phyloP scores from a whole-genome alignment of 805 yeast genomes.

The Saccharomyces kudriavzevii region DNA sequence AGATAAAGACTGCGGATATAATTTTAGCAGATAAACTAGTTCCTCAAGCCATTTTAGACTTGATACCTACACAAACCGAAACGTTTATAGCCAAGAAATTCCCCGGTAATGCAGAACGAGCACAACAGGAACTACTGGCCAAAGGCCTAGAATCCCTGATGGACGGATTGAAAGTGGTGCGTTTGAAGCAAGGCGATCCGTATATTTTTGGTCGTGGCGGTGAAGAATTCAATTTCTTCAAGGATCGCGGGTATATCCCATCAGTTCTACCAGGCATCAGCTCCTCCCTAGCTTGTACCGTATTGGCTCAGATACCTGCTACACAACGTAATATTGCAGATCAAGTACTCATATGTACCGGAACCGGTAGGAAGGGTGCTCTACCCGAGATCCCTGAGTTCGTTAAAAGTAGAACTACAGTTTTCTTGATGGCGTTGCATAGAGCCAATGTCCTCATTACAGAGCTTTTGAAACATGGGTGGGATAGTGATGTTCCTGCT shows the following conservation, averaged over 20 bases:
- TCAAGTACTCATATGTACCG: slow-evolving; percentile 88
- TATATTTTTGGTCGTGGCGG: slow-evolving; percentile 95
- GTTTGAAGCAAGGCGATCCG: slow-evolving; percentile 95
- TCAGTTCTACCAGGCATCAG: slow-evolving; percentile 80
- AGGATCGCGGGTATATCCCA: slow-evolving; percentile 60
- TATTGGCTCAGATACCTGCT: slow-evolving; percentile 74
- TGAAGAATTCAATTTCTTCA: slow-evolving; percentile 72
- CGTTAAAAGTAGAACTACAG: slow-evolving; percentile 65
- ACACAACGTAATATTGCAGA: slow-evolving; percentile 90
- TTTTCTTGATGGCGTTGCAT: slow-evolving; percentile 85
- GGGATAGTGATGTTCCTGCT: slow-evolving; percentile 70
- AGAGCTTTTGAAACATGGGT: slow-evolving; percentile 46
- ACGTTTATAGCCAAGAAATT: slow-evolving; percentile 85
- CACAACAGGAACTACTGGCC: slow-evolving; percentile 76
- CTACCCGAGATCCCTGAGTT: slow-evolving; percentile 72
- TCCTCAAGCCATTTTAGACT: slow-evolving; percentile 74
- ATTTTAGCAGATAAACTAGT: slow-evolving; percentile 87
- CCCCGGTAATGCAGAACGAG: slow-evolving; percentile 93
- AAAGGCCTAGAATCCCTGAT: slow-evolving; percentile 59
- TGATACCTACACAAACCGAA: slow-evolving; percentile 70
- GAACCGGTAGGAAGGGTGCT: slow-evolving; percentile 84
- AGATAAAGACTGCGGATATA: slow-evolving; percentile 73
- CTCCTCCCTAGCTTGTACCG: slow-evolving; percentile 83
- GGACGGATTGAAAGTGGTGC: slow-evolving; percentile 68
- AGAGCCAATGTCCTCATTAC: slow-evolving; percentile 45